Conservation (phyloP, 192 early-diverging fungal genomes). For the Linnemannia schmuckeri region DNA sequence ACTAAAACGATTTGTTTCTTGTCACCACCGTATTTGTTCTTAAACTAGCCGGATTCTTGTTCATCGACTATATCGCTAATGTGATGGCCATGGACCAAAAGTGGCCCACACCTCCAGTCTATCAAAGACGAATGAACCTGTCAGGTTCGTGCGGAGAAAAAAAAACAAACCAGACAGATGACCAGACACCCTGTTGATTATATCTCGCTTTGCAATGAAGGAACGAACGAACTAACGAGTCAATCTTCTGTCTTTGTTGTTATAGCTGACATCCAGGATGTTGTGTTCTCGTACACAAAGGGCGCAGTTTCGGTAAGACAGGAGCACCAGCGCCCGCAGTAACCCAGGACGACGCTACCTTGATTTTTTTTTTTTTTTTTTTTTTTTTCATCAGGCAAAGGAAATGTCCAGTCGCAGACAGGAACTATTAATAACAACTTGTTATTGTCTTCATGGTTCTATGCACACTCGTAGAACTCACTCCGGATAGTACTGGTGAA, state of each 20-base stretch:
- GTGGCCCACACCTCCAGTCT: slow-evolving; percentile 39
- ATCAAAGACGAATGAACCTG: slow-evolving; percentile 51
- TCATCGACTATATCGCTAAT: slow-evolving; percentile 72
- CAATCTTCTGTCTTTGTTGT: slow-evolving; percentile 1
- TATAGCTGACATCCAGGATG: slow-evolving; percentile 69
- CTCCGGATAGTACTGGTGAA: slow-evolving; percentile 68
- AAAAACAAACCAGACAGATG: neutral
- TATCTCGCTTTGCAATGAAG: too few species aligned
- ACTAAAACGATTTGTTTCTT: neutral
- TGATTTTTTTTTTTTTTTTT: neutral
- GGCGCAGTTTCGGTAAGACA: slow-evolving; percentile 36
- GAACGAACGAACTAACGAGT: neutral
- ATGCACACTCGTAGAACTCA: slow-evolving; percentile 54
- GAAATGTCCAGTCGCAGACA: neutral
- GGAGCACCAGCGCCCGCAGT: neutral
- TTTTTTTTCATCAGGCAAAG: neutral
- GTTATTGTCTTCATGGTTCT: neutral
- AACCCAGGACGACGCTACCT: neutral
- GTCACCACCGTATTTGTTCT: neutral
- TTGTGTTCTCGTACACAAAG: slow-evolving; percentile 58
- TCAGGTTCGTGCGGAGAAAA: slow-evolving; percentile 27
- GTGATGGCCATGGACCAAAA: slow-evolving; percentile 66
- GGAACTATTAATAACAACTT: neutral
- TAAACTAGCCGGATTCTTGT: slow-evolving; percentile 65
- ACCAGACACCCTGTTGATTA: too few species aligned